Percentiles rank a stretch among this genome's conserved stretches.
These are phyloP conservation scores for Eurotiales sp. DNA, from an alignment of 2,329 filamentous ascomycete species.

Conservation along the genomic window DNA sequence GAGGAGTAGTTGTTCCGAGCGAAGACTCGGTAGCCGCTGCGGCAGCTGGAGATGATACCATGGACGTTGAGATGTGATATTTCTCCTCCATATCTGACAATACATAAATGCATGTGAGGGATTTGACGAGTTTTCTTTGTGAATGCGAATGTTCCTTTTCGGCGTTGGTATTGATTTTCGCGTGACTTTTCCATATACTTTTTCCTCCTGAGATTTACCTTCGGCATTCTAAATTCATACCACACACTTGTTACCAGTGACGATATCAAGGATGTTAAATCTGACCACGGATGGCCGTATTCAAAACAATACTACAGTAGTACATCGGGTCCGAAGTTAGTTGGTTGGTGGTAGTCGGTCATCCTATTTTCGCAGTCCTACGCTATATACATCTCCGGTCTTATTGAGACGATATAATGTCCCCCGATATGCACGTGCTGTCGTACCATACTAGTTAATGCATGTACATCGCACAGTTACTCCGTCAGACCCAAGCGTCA, in stretches of 20 bases:
- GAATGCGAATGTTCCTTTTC: slow-evolving; percentile 11
- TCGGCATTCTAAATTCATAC: no score
- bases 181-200: slow-evolving; percentile 15
- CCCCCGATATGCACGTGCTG: no score
- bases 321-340: neutral
- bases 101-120: neutral
- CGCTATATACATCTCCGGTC: no score
- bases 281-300: neutral
- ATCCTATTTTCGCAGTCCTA: neutral
- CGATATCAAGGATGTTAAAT: no score
- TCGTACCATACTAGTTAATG: no score
- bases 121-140: slow-evolving; percentile 22
- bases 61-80: slow-evolving; percentile 61
- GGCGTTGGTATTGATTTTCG: slow-evolving; percentile 4
- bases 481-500: no score
- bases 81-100: neutral
- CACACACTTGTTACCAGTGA: no score
- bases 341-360: neutral
- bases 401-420: no score
- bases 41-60: slow-evolving; percentile 81
- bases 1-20: slow-evolving; percentile 61
- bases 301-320: neutral
- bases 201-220: neutral
- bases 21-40: slow-evolving; percentile 54
- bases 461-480: no score